These are phyloP conservation scores for Chrysanthemum seticuspe DNA, from an alignment of 129 eudicot species.

Conservation along the genomic window DNA sequence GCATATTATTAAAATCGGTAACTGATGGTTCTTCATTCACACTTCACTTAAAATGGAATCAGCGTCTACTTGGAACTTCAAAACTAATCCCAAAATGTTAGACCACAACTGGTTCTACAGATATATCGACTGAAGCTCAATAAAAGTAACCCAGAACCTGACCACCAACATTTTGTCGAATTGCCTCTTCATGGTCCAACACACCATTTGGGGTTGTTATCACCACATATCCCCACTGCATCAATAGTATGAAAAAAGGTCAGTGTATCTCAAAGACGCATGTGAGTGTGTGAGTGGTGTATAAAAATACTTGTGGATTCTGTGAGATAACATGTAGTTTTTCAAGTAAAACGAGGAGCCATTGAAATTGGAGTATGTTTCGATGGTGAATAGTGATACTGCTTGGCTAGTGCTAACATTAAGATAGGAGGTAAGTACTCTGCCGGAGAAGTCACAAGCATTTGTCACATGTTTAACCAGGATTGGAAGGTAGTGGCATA, in stretches of 20 bases:
- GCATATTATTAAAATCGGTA: not conserved
- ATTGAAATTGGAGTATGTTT: no score
- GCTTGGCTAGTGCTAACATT: no score
- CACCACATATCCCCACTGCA: slow-evolving; percentile 99
- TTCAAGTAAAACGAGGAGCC: no score
- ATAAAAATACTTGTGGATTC: no score
- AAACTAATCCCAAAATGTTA: slow-evolving; percentile 3
- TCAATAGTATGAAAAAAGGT: not conserved
- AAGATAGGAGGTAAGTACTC: no score
- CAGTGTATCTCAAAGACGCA: no score
- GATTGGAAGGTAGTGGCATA: no score
- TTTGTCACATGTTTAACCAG: no score
- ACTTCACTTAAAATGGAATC: not conserved
- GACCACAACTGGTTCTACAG: slow-evolving; percentile 15
- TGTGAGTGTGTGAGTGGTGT: no score
- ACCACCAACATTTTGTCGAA: slow-evolving; percentile 82
- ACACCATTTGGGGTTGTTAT: slow-evolving; percentile 90
- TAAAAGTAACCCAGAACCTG: slow-evolving; percentile 90
- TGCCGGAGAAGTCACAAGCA: no score
- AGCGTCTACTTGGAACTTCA: slow-evolving; percentile 19
- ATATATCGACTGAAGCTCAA: slow-evolving; percentile 22
- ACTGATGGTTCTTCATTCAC: not conserved
- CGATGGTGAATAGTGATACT: no score
- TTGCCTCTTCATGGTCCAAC: slow-evolving; percentile 90
- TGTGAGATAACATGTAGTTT: no score